Evolutionary conservation across 2,329 filamentous ascomycete species (phyloP).

Genomic region (Neurospora sp.): DNA sequence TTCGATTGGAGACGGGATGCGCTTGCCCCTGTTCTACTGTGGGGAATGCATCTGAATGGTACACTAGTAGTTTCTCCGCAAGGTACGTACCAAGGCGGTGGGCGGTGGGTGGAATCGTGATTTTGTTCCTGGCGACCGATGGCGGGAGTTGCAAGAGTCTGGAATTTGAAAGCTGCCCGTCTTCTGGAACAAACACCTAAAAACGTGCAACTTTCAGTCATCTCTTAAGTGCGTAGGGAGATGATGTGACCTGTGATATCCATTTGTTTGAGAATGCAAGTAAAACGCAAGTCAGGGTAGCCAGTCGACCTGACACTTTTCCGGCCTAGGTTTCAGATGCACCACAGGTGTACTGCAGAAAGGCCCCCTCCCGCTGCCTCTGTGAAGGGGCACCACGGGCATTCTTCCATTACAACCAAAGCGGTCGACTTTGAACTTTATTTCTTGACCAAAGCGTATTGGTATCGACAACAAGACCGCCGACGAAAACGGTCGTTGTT

Average conservation of each 20-base stretch:
- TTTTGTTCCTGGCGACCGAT: neutral
- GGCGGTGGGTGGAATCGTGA: neutral
- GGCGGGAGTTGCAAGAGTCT: no score
- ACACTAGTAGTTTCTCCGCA: neutral
- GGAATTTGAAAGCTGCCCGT: no score
- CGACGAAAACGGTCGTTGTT: neutral
- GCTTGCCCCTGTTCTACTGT: neutral
- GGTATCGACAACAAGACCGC: neutral
- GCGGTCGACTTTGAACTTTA: neutral
- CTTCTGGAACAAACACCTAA: neutral
- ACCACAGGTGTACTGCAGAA: neutral
- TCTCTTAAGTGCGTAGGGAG: neutral
- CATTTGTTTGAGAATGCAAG: neutral
- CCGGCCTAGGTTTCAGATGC: neutral
- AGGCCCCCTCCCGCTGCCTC: neutral
- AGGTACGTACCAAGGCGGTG: neutral
- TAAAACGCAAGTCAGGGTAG: neutral
- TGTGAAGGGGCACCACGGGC: neutral
- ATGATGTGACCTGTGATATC: neutral
- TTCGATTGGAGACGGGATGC: neutral
- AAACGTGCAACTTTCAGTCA: neutral
- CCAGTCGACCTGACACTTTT: neutral
- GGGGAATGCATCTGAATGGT: neutral
- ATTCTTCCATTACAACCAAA: neutral
- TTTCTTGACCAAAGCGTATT: neutral